These are phyloP conservation scores for Penicillium occitanis DNA, from an alignment of 2,329 filamentous ascomycete species.

Conservation along the genomic window DNA sequence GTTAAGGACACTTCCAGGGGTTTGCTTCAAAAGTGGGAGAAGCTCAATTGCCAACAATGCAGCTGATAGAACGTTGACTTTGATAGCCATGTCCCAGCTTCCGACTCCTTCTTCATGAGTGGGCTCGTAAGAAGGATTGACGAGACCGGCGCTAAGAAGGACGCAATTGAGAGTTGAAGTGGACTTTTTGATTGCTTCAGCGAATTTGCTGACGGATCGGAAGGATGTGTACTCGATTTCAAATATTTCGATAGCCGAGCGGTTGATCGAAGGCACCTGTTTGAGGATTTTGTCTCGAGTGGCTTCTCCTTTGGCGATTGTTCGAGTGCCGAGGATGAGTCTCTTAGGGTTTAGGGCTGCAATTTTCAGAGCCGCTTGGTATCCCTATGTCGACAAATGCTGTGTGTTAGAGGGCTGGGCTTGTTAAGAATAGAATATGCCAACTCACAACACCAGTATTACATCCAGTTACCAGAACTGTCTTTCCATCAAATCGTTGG, in stretches of 20 bases:
- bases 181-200: conserved; percentile 14
- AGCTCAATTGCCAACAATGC: conserved; percentile 17
- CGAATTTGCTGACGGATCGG: conserved; percentile 15
- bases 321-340: conserved; percentile 19
- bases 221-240: conserved; percentile 14
- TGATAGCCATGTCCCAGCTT: conserved; percentile 14
- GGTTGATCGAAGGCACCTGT: neutral
- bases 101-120: conserved; percentile 5
- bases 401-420: neutral
- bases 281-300: conserved; percentile 11
- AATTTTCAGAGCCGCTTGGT: conserved; percentile 17
- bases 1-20: conserved; percentile 16
- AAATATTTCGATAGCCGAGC: conserved; percentile 8
- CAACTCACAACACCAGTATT: conserved; percentile 14
- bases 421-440: neutral
- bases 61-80: conserved; percentile 18
- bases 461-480: conserved; percentile 17
- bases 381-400: conserved; percentile 2
- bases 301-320: conserved; percentile 15
- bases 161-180: conserved; percentile 15
- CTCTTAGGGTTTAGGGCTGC: conserved; percentile 13
- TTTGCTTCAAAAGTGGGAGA: conserved; percentile 12
- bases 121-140: neutral
- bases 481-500: conserved; percentile 15
- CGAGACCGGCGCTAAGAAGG: conserved; percentile 17